phyloP scores from a whole-genome alignment of 1,284 basidiomycete genomes.

The Leccinum fallax region DNA sequence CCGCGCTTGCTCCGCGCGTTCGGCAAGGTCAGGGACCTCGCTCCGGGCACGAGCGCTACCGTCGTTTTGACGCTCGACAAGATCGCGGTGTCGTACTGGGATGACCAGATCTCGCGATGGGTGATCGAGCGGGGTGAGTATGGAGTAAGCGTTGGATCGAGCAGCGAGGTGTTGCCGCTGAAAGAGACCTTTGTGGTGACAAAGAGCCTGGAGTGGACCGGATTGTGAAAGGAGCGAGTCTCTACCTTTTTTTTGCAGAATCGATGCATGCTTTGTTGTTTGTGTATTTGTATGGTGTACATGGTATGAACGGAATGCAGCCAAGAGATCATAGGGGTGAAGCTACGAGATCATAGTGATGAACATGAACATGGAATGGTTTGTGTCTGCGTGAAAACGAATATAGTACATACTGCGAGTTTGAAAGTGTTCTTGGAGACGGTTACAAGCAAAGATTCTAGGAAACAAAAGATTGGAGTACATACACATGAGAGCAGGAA shows the following conservation, averaged over 20 bases:
- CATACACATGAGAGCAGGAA: not conserved
- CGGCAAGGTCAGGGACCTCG: slow-evolving; percentile 52
- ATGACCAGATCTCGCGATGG: slow-evolving; percentile 49
- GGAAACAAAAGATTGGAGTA: not conserved
- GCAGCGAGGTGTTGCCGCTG: slow-evolving; percentile 44
- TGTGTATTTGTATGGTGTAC: slow-evolving; percentile 6
- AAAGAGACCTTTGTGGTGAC: slow-evolving; percentile 41
- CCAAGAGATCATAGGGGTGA: not conserved
- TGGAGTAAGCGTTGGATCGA: slow-evolving; percentile 46
- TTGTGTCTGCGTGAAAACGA: not conserved
- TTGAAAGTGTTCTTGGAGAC: not conserved
- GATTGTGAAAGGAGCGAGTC: slow-evolving; percentile 36
- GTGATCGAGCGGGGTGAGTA: slow-evolving; percentile 53
- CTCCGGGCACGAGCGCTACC: slow-evolving; percentile 42
- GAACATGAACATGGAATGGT: not conserved
- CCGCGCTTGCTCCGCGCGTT: slow-evolving; percentile 62
- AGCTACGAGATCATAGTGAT: not conserved
- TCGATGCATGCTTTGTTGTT: not conserved
- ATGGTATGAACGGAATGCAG: not conserved
- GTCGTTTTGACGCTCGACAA: slow-evolving; percentile 58
- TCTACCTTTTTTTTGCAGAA: not conserved
- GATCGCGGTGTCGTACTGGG: slow-evolving; percentile 59
- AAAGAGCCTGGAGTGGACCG: slow-evolving; percentile 53
- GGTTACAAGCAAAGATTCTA: not conserved
- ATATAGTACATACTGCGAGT: not conserved